Conservation (phyloP, 1,139 yeast genomes). For the Hansenula lynferdii region DNA sequence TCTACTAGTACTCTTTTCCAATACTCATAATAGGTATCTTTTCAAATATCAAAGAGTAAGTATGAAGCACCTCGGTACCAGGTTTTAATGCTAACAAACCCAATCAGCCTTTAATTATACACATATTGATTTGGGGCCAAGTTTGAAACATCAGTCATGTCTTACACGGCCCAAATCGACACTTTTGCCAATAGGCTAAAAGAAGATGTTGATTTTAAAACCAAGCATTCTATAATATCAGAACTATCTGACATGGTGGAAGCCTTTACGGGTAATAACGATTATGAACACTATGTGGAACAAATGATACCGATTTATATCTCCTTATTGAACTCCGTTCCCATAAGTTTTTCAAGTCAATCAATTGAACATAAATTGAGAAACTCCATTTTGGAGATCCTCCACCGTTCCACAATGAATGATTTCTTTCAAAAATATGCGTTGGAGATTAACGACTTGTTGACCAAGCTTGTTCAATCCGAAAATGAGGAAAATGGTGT, state of each 20-base stretch:
- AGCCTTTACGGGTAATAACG: constrained; percentile 72
- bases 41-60: too few species aligned
- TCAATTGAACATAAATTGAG: constrained; percentile 73
- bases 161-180: constrained; percentile 36
- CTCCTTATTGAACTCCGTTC: constrained; percentile 57
- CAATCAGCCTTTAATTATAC: too few species aligned
- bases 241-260: constrained; percentile 87
- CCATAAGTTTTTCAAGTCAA: constrained; percentile 60
- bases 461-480: constrained; percentile 54
- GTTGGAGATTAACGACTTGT: constrained; percentile 50
- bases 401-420: constrained; percentile 79
- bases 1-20: too few species aligned
- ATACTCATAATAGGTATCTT: too few species aligned
- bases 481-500: constrained; percentile 98
- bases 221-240: constrained; percentile 62
- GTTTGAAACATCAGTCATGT: constrained; percentile 28
- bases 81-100: too few species aligned
- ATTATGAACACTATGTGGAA: constrained; percentile 66
- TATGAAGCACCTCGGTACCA: too few species aligned
- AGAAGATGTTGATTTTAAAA: constrained; percentile 42
- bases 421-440: constrained; percentile 78
- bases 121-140: too few species aligned
- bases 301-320: constrained; percentile 60
- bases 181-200: constrained; percentile 28
- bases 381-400: constrained; percentile 68